phyloP scores from a whole-genome alignment of 176 grass and related monocot genomes.

The Hordeum marinum region DNA sequence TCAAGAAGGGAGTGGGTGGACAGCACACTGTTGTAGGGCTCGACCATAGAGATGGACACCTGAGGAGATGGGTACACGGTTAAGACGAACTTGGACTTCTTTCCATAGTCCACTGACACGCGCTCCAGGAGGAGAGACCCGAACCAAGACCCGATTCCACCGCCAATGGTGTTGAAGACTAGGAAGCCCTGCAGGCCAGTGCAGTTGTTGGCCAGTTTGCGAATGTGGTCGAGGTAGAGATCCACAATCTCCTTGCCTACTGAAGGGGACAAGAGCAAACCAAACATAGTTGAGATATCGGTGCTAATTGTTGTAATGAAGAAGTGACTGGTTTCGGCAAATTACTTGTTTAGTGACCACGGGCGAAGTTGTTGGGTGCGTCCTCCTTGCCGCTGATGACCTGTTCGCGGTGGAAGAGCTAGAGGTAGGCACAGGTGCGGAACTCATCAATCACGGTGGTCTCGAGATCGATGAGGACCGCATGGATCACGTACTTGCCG shows the following conservation, averaged over 20 bases:
- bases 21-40: conserved; percentile 86
- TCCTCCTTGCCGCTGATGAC: conserved; percentile 76
- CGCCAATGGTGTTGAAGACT: conserved; percentile 78
- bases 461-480: conserved; percentile 74
- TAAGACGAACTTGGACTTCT: conserved; percentile 86
- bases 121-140: conserved; percentile 84
- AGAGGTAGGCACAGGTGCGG: conserved; percentile 58
- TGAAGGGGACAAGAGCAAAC: conserved; percentile 19
- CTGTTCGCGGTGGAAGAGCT: conserved; percentile 72
- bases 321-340: neutral
- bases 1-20: conserved; percentile 73
- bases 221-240: conserved; percentile 66
- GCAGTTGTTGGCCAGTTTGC: conserved; percentile 78
- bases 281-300: neutral
- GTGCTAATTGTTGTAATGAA: neutral
- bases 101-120: conserved; percentile 74
- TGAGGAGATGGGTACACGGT: conserved; percentile 82
- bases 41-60: conserved; percentile 78
- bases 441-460: conserved; percentile 84
- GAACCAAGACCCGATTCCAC: conserved; percentile 72
- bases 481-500: conserved; percentile 73
- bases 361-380: conserved; percentile 69
- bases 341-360: conserved; percentile 79
- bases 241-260: conserved; percentile 89
- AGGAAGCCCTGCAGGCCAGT: conserved; percentile 80